A percentile compares a stretch with the other conserved stretches of the same genome.
phyloP scores from a whole-genome alignment of 1,284 basidiomycete species.

The Apiotrichum gamsii region DNA sequence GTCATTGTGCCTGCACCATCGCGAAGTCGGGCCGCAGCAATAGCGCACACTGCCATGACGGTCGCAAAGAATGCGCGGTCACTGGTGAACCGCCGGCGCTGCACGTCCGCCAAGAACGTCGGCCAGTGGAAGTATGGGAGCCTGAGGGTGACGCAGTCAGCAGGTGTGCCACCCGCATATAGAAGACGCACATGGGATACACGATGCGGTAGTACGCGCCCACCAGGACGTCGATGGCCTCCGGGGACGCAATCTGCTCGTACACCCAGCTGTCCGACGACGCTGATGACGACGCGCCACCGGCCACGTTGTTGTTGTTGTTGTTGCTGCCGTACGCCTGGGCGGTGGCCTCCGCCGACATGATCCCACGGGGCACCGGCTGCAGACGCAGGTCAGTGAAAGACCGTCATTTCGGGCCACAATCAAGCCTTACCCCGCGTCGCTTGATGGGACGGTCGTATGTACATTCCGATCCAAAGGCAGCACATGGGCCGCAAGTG shows the following conservation, averaged over 20 bases:
- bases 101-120: constrained; percentile 27
- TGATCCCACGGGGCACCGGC: background rate
- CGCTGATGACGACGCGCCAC: too few relatives aligned
- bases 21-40: constrained; percentile 35
- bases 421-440: constrained; percentile 43
- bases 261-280: constrained; percentile 21
- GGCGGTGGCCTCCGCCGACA: too few relatives aligned
- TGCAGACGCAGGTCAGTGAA: background rate
- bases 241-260: constrained; percentile 24
- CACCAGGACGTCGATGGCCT: constrained; percentile 27
- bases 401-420: background rate
- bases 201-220: constrained; percentile 30
- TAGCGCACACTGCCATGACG: constrained; percentile 39
- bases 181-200: constrained; percentile 36
- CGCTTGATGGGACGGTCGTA: constrained; percentile 41
- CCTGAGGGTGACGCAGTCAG: constrained; percentile 8
- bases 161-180: background rate
- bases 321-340: too few relatives aligned
- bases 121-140: constrained; percentile 45
- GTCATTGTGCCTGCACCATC: constrained; percentile 29
- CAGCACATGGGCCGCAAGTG: constrained; percentile 36
- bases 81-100: constrained; percentile 23
- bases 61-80: constrained; percentile 34
- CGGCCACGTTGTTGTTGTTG: too few relatives aligned
- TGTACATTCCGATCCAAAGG: constrained; percentile 38